Conservation (phyloP, 306 rosid genomes). For the Quercus ilex region DNA sequence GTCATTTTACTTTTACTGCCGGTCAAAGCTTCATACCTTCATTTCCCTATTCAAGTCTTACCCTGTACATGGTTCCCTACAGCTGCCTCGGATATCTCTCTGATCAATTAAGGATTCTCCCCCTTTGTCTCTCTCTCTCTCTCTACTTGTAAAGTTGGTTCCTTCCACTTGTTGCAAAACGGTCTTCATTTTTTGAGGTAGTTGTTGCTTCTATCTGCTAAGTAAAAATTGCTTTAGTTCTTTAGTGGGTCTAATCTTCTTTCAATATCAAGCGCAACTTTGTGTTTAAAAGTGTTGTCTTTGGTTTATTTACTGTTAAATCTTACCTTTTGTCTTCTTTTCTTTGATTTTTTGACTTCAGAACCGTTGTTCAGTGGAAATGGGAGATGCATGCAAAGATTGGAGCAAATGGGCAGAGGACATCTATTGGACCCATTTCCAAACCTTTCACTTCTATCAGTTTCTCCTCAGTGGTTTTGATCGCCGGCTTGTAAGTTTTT, state of each 20-base stretch:
- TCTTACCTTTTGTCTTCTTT: not conserved
- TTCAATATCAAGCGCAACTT: not conserved
- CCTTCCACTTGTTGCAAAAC: too few relatives aligned
- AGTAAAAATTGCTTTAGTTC: not conserved
- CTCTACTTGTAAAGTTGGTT: too few relatives aligned
- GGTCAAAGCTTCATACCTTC: too few relatives aligned
- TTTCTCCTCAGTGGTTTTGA: conserved; percentile 40
- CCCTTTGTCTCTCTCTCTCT: too few relatives aligned
- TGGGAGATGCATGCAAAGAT: conserved; percentile 25
- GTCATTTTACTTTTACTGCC: too few relatives aligned
- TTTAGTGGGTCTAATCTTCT: not conserved
- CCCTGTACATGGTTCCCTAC: too few relatives aligned
- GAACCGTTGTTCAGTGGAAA: not conserved
- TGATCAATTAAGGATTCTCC: too few relatives aligned
- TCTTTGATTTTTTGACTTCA: not conserved
- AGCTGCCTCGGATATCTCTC: too few relatives aligned
- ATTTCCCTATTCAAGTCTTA: too few relatives aligned
- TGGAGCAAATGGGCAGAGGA: conserved; percentile 54
- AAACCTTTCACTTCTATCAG: conserved; percentile 42
- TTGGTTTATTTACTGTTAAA: not conserved
- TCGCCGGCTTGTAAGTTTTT: conserved; percentile 48
- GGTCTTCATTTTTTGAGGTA: too few relatives aligned
- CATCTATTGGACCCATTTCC: conserved; percentile 64
- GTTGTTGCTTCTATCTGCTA: too few relatives aligned
- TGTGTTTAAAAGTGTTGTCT: not conserved